Evolutionary conservation across 768 basidiomycete genomes (phyloP), one percentile per base, ranked within the genome.

Genomic region (Russula sp.): DNA sequence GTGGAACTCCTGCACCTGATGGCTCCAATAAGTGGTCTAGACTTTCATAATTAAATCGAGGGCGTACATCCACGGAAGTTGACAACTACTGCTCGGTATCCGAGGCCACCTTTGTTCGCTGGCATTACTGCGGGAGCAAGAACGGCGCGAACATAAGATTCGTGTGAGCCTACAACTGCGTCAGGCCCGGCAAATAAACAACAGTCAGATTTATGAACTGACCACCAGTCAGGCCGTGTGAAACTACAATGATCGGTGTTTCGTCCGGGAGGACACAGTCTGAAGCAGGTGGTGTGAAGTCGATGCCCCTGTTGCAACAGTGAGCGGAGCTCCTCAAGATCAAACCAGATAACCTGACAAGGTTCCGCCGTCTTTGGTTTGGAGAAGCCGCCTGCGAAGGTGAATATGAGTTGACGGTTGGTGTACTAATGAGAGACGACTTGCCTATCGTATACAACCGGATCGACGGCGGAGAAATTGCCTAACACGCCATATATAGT

Each of bases 51-150:
- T 22, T 50, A 51, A 32, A 53, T 51, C 46, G 40, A 28, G 57
- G 11, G 57, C 88, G 72, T 71, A 90, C 94, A 96, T 72, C 94
- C 94, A 70, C 95, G 84, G 76, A 90, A 95, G 76, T 96, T 97
- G 73, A 95, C 83, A 10, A 98, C 93, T 14, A 90, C 88, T 5
- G 84, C 95, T 62, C 97, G 82, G 75, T 91, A 96, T 18, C 94
- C 94, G 59, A 96, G 78, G 2, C 95, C 96, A n/a, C 91, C 92
- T 69, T 89, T 79, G 48, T 82, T 80, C 8, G 86, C 80, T 30
- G 90, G 81, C 32, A 80, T 79, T 72, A 88, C 88, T 16, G 87
- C 88, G 63, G 84, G 87, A 56, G 83, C 82, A 4, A 98, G 78
- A 52, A 97, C 81, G 32, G 90, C 86, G 66, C 93, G 81, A 50